phyloP scores from a whole-genome alignment of 2,329 filamentous ascomycete genomes.

The Penicillium olsonii region DNA sequence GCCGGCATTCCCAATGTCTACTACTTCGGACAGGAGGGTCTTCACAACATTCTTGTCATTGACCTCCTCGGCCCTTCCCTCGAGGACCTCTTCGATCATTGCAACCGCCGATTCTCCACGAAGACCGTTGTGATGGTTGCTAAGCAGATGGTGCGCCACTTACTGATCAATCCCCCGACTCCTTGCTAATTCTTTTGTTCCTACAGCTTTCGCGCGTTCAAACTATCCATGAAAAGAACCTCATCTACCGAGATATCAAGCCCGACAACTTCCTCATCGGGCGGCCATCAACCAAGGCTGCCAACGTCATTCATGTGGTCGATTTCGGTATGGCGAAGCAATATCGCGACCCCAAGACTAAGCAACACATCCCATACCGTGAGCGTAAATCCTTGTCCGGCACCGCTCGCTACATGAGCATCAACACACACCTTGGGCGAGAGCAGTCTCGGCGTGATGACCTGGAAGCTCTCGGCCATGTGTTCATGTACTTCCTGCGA shows the following conservation, averaged over 20 bases:
- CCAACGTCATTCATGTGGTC: slow-evolving; percentile 97
- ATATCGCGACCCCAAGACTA: slow-evolving; percentile 97
- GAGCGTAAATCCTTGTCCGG: slow-evolving; percentile 96
- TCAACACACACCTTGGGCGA: slow-evolving; percentile 96
- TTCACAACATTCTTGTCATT: slow-evolving; percentile 98
- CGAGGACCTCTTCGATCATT: slow-evolving; percentile 97
- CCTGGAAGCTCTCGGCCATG: slow-evolving; percentile 76
- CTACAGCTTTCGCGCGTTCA: slow-evolving; percentile 80
- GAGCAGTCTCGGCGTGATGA: slow-evolving; percentile 97
- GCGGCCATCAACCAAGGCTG: slow-evolving; percentile 85
- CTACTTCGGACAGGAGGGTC: slow-evolving; percentile 97
- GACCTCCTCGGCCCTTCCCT: slow-evolving; percentile 92
- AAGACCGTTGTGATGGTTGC: slow-evolving; percentile 99
- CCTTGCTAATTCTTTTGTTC: neutral
- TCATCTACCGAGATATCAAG: slow-evolving; percentile 99
- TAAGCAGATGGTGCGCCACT: slow-evolving; percentile 81
- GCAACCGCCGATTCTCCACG: slow-evolving; percentile 88
- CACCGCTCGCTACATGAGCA: slow-evolving; percentile 98
- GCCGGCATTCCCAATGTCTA: slow-evolving; percentile 99
- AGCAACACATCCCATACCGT: slow-evolving; percentile 97
- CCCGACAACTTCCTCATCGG: slow-evolving; percentile 99
- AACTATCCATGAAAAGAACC: slow-evolving; percentile 96
- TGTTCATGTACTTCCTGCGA: slow-evolving; percentile 70
- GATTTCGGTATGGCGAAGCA: slow-evolving; percentile 99
- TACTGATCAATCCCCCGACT: neutral